Base-by-base conservation (phyloP, 2,329 filamentous ascomycete species). In the Fusarium chaquense region DNA sequence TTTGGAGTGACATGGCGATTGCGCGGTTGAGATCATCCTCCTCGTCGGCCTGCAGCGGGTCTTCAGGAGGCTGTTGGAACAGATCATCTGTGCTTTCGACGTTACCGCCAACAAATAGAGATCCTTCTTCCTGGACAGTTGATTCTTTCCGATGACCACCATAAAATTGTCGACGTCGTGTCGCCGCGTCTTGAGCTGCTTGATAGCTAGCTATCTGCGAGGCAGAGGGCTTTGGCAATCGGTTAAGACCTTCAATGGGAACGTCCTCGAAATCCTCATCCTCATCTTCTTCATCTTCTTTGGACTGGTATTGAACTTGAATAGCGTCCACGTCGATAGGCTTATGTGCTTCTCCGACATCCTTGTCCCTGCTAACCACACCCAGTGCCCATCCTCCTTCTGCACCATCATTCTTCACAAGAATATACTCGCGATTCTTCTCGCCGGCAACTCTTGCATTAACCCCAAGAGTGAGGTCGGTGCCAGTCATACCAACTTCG, bases 381-480 rank as follows among this genome's bases (percentile, higher is more conserved):
- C 96, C 96, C 8, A 99, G 82, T 0, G 95, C 95, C 94, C 94
- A 99, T 7, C 96, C 96, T 46, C 96, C 96, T 78, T 98, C 95
- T 2, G 93, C 94, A 0, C 94, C 93, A 45, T 97, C 93, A 73
- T 98, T 98, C 81, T 96, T 97, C 40, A 99, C 94, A 6, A 99
- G 83, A 15, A 99, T 94, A 75, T 99, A 99, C 78, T 99, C 96
- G 75, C 93, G 90, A 16, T 93, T 93, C 75, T 90, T 93, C 76
- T 99, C 96, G 51, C 96, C 89, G 16, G 92, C 91, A 70, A 97
- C 87, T 53, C 93, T 86, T 51, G 84, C 86, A 49, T 88, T 87
- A 3, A 86, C 86, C 10, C 87, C 84, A 57, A 93, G 86, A 26
- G 92, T 91, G 40, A 90, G 82, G 74, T 95, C 92, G 18, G 90